Evolutionary conservation across 2,329 filamentous ascomycete species (phyloP).

Genomic region (Trichophyton simii): DNA sequence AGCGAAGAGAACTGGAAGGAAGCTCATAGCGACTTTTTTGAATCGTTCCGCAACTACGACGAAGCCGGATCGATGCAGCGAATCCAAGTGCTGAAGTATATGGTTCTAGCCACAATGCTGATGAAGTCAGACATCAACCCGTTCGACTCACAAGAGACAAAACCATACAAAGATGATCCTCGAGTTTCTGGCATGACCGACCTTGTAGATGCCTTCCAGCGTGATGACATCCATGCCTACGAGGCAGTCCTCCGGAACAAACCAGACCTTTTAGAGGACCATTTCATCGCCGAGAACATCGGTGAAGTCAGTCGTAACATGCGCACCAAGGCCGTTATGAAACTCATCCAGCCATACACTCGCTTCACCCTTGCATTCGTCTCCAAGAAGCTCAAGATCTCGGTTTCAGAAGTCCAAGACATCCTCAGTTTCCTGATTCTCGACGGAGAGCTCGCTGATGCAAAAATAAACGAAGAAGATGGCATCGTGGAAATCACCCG

Average conservation of each 20-base stretch:
- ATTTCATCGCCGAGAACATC: slow-evolving; percentile 97
- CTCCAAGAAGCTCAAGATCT: slow-evolving; percentile 75
- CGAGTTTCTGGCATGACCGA: slow-evolving; percentile 96
- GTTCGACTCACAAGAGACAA: slow-evolving; percentile 96
- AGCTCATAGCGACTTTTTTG: slow-evolving; percentile 94
- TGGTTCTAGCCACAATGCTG: slow-evolving; percentile 92
- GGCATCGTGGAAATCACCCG: slow-evolving; percentile 73
- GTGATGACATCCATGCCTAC: slow-evolving; percentile 85
- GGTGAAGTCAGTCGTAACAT: slow-evolving; percentile 97
- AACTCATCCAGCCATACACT: slow-evolving; percentile 87
- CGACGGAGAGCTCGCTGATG: slow-evolving; percentile 64
- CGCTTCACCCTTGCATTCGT: slow-evolving; percentile 83
- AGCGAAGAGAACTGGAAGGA: slow-evolving; percentile 98
- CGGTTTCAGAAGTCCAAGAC: slow-evolving; percentile 76
- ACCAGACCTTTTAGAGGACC: slow-evolving; percentile 76
- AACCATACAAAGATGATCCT: slow-evolving; percentile 91
- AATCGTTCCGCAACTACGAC: slow-evolving; percentile 97
- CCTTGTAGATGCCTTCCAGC: slow-evolving; percentile 89
- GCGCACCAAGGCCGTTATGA: slow-evolving; percentile 88
- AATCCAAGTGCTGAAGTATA: slow-evolving; percentile 94
- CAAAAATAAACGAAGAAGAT: slow-evolving; percentile 77
- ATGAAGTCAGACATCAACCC: slow-evolving; percentile 98
- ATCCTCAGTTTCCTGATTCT: slow-evolving; percentile 92
- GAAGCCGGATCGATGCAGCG: slow-evolving; percentile 92
- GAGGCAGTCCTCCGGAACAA: slow-evolving; percentile 78